Conservation (phyloP, 2,329 filamentous ascomycete genomes). For the Chaetomiaceae sp. region DNA sequence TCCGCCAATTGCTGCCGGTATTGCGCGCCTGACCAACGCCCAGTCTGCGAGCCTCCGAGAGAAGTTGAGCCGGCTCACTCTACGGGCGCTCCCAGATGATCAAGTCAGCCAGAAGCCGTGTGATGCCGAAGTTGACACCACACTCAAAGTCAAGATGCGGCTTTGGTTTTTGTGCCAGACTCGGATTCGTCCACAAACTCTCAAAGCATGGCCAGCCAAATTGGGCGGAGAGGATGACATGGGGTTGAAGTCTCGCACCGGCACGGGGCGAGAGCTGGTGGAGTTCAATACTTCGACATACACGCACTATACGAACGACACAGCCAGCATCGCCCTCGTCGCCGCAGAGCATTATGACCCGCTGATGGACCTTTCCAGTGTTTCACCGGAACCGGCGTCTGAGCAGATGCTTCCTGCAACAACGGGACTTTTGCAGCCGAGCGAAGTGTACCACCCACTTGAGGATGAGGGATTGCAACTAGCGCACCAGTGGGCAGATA, state of each 20-base stretch:
- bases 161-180: constrained; percentile 24
- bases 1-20: constrained; percentile 14
- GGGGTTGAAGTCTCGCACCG: too few species aligned
- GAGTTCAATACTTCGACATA: not conserved
- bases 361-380: not conserved
- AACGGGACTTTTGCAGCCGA: too few species aligned
- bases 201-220: not conserved
- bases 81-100: not conserved
- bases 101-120: not conserved
- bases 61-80: constrained; percentile 13
- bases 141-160: constrained; percentile 8
- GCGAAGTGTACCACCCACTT: too few species aligned
- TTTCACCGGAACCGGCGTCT: too few species aligned
- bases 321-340: not conserved
- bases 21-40: constrained; percentile 17
- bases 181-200: constrained; percentile 13
- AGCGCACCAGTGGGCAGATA: constrained; percentile 1
- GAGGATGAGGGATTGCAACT: not conserved
- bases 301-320: not conserved
- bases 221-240: constrained; percentile 3
- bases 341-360: not conserved
- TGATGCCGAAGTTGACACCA: not conserved
- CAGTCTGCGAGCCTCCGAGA: constrained; percentile 17
- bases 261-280: not conserved
- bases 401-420: too few species aligned